Conservation (phyloP, 768 basidiomycete genomes). For the Phylloporus arenicola region DNA sequence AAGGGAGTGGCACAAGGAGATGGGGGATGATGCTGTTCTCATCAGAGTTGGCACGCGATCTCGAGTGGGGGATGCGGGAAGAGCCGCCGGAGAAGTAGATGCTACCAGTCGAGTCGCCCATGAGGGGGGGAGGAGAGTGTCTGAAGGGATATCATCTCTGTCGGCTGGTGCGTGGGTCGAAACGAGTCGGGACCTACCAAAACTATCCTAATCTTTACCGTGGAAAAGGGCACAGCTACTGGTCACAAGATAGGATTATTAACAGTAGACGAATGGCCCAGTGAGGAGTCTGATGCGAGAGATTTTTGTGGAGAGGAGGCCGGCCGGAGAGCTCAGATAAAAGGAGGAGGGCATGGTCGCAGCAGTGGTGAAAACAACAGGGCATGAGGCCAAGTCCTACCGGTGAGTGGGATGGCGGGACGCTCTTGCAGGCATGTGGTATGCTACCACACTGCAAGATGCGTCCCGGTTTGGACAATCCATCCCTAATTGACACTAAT, state of each 20-base stretch:
- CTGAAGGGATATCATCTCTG: conserved; percentile 22
- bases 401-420: conserved; percentile 16
- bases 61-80: conserved; percentile 8
- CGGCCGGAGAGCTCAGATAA: conserved; percentile 21
- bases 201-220: conserved; percentile 22
- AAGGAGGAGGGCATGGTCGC: conserved; percentile 23
- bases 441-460: conserved; percentile 20
- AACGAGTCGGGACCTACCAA: conserved; percentile 17
- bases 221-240: conserved; percentile 24
- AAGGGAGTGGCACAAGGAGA: conserved; percentile 10
- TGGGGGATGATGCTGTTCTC: conserved; percentile 17
- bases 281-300: conserved; percentile 3
- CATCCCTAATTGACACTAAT: conserved; percentile 29
- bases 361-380: conserved; percentile 18
- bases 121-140: conserved; percentile 5
- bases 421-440: conserved; percentile 17
- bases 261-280: not conserved
- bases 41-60: conserved; percentile 11
- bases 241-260: conserved; percentile 12
- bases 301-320: conserved; percentile 4
- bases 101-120: conserved; percentile 17
- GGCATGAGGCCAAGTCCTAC: conserved; percentile 27
- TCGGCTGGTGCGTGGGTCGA: conserved; percentile 5
- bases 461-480: conserved; percentile 26
- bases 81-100: conserved; percentile 12